Evolutionary conservation across 805 yeast genomes (phyloP).

Genomic region (Yamadazyma kitorensis): DNA sequence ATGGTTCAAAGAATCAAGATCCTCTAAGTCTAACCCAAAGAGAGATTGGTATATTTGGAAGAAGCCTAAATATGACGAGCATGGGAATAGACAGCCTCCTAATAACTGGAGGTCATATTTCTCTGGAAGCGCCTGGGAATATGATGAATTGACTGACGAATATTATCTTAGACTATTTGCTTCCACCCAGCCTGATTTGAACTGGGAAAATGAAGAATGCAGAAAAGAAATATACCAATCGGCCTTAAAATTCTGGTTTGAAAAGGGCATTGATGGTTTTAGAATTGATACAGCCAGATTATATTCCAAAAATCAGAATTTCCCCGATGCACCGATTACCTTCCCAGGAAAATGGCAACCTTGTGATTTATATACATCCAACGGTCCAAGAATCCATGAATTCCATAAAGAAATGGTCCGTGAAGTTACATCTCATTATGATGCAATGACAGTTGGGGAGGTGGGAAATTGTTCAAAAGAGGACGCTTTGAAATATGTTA

Average conservation of each 20-base stretch:
- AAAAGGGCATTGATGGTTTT: conserved; percentile 58
- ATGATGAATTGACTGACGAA: conserved; percentile 52
- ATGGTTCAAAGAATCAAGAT: conserved; percentile 57
- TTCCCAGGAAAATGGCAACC: conserved; percentile 45
- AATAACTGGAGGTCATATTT: conserved; percentile 56
- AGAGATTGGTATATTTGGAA: conserved; percentile 65
- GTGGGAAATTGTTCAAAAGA: conserved; percentile 44
- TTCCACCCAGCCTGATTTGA: conserved; percentile 55
- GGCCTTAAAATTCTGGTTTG: conserved; percentile 53
- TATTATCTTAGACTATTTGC: conserved; percentile 56
- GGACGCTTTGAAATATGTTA: conserved; percentile 42
- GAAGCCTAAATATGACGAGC: conserved; percentile 42
- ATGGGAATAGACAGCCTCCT: conserved; percentile 52
- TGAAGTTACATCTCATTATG: conserved; percentile 43
- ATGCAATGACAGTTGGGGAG: conserved; percentile 58
- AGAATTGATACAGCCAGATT: conserved; percentile 55
- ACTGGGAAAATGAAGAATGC: conserved; percentile 52
- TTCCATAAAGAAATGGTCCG: conserved; percentile 51
- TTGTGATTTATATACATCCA: conserved; percentile 27
- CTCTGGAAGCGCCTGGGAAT: conserved; percentile 56
- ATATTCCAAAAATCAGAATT: conserved; percentile 46
- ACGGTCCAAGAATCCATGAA: conserved; percentile 59
- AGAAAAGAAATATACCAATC: conserved; percentile 41
- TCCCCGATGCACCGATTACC: conserved; percentile 48
- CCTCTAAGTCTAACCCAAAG: conserved; percentile 50